Evolutionary conservation across 2,329 filamentous ascomycete species (phyloP).

Genomic region (Exophiala lecanii-corni): DNA sequence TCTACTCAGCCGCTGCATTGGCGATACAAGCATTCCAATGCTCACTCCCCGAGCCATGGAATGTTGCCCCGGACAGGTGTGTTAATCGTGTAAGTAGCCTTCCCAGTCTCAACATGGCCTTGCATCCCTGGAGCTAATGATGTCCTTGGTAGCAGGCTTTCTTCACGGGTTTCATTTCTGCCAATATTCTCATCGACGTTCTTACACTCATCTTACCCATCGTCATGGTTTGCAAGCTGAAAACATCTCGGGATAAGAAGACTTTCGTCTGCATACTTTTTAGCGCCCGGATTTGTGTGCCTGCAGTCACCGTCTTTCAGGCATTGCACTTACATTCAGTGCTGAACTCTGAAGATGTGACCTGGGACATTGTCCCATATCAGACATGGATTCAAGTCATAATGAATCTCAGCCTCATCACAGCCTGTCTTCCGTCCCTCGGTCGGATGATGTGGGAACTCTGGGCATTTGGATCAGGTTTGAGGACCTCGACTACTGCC

Average conservation of each 20-base stretch:
- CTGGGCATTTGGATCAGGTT: constrained; percentile 9
- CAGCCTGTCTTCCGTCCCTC: constrained; percentile 20
- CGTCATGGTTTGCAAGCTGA: constrained; percentile 15
- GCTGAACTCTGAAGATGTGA: constrained; percentile 13
- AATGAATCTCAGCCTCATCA: constrained; percentile 20
- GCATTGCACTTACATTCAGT: constrained; percentile 7
- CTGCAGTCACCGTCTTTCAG: constrained; percentile 11
- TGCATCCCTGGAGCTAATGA: not conserved
- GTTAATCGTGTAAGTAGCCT: constrained; percentile 16
- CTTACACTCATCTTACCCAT: constrained; percentile 13
- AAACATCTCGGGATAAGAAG: constrained; percentile 15
- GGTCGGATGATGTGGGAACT: constrained; percentile 18
- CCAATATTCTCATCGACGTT: constrained; percentile 12
- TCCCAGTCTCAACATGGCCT: not conserved
- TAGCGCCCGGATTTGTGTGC: constrained; percentile 12
- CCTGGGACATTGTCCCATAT: constrained; percentile 16
- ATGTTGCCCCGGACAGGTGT: constrained; percentile 7
- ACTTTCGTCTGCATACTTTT: constrained; percentile 14
- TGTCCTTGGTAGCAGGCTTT: constrained; percentile 7
- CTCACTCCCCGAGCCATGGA: constrained; percentile 16
- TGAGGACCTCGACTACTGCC: constrained; percentile 1
- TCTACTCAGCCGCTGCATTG: constrained; percentile 10
- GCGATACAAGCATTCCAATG: constrained; percentile 14
- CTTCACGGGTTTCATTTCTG: constrained; percentile 6
- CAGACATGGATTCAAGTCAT: constrained; percentile 21